Percentiles rank a stretch among this genome's conserved stretches.
phyloP scores from a whole-genome alignment of 768 basidiomycete species.

The Albatrellus ellisii region DNA sequence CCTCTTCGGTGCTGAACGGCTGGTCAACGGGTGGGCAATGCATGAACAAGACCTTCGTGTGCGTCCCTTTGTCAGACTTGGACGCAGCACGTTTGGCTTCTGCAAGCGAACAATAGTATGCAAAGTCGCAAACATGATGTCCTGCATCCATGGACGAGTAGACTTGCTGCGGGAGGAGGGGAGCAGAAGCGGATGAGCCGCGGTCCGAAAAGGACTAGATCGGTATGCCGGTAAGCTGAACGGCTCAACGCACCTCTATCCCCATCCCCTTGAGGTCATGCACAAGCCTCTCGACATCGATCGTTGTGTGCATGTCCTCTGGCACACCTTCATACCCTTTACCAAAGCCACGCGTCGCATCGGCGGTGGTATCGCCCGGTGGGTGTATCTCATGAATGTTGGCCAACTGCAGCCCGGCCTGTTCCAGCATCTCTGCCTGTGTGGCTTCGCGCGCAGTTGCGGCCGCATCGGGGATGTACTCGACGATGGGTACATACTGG shows the following conservation, averaged over 20 bases:
- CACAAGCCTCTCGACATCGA: slow-evolving; percentile 44
- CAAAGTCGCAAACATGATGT: slow-evolving; percentile 63
- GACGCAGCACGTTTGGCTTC: slow-evolving; percentile 34
- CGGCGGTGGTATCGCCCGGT: slow-evolving; percentile 6
- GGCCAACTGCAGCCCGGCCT: slow-evolving; percentile 15
- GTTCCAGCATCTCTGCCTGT: slow-evolving; percentile 29
- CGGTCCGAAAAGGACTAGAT: too few relatives aligned
- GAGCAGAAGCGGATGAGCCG: background rate
- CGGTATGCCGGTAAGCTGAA: too few relatives aligned
- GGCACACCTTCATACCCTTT: slow-evolving; percentile 35
- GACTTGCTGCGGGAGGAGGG: slow-evolving; percentile 31
- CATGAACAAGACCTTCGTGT: slow-evolving; percentile 44
- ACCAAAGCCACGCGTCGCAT: slow-evolving; percentile 16
- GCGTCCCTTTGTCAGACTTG: slow-evolving; percentile 13
- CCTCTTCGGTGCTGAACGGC: slow-evolving; percentile 51
- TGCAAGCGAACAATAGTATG: slow-evolving; percentile 63
- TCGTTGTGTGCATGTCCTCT: slow-evolving; percentile 38
- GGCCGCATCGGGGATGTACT: slow-evolving; percentile 17
- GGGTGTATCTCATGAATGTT: background rate
- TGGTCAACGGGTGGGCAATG: slow-evolving; percentile 60
- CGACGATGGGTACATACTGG: slow-evolving; percentile 33
- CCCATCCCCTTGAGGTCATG: slow-evolving; percentile 35
- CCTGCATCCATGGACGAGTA: slow-evolving; percentile 66
- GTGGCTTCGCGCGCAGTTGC: slow-evolving; percentile 6
- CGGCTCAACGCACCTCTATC: slow-evolving; percentile 32